These are phyloP conservation scores for Mycena capillaripes DNA, from an alignment of 768 basidiomycete genomes.

Conservation along the genomic window DNA sequence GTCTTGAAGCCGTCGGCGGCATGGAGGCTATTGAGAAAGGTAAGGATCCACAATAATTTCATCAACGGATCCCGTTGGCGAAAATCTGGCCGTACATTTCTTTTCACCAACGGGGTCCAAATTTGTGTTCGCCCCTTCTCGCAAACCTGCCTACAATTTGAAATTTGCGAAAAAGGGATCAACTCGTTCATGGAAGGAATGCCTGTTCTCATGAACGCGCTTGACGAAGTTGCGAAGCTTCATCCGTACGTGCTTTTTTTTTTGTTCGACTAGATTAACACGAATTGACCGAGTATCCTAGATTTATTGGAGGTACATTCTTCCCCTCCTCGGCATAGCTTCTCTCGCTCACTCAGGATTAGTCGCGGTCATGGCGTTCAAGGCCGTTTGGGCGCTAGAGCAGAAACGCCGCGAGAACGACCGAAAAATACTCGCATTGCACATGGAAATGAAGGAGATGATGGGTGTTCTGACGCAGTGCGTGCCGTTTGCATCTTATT, in stretches of 20 bases:
- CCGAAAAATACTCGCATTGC: conserved; percentile 50
- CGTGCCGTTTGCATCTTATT: conserved; percentile 5
- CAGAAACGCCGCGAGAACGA: conserved; percentile 56
- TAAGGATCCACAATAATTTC: too few relatives aligned
- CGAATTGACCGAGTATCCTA: background rate
- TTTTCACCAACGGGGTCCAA: too few relatives aligned
- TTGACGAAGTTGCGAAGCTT: conserved; percentile 44
- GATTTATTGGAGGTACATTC: conserved; percentile 30
- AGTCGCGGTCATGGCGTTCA: conserved; percentile 57
- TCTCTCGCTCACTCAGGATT: background rate
- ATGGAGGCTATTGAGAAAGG: conserved; percentile 21
- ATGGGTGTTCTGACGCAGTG: conserved; percentile 52
- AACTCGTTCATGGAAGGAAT: conserved; percentile 28
- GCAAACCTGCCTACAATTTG: too few relatives aligned
- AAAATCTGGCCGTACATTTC: too few relatives aligned
- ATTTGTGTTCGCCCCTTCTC: too few relatives aligned
- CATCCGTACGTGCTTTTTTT: conserved; percentile 39
- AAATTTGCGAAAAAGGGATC: too few relatives aligned
- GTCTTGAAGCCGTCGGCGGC: conserved; percentile 4
- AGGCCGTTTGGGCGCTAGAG: conserved; percentile 55
- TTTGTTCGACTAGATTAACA: background rate
- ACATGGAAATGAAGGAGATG: conserved; percentile 57
- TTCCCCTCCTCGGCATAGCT: too few relatives aligned
- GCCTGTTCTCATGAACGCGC: conserved; percentile 39
- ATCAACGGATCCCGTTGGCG: too few relatives aligned